These are phyloP conservation scores for Claviceps capensis DNA, from an alignment of 2,329 filamentous ascomycete species.

Conservation along the genomic window DNA sequence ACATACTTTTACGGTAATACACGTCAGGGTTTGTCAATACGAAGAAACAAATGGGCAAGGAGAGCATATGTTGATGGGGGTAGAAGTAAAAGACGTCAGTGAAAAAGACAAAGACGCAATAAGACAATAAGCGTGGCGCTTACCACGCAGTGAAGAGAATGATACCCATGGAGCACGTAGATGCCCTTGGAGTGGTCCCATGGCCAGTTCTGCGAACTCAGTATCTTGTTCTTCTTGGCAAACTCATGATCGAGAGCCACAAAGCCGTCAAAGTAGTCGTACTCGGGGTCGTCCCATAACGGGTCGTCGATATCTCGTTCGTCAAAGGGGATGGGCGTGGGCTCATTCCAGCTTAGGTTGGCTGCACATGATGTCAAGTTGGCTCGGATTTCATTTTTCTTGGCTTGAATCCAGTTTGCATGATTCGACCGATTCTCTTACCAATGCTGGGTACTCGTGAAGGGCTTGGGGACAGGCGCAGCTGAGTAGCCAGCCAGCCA, in stretches of 20 bases:
- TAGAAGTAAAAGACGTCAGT: background rate
- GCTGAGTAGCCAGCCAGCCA: background rate
- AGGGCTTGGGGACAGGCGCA: background rate
- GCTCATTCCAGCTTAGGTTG: background rate
- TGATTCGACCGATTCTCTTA: background rate
- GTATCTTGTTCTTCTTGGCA: constrained; percentile 9
- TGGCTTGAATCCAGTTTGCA: background rate
- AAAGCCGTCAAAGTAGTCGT: background rate
- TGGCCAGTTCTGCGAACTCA: constrained; percentile 14
- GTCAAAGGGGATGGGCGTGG: constrained; percentile 1
- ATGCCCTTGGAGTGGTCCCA: constrained; percentile 17
- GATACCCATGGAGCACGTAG: constrained; percentile 16
- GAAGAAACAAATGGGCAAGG: too few species aligned
- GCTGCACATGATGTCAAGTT: background rate
- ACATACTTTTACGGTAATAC: background rate
- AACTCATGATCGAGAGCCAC: constrained; percentile 9
- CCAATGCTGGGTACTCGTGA: background rate
- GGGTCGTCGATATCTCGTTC: constrained; percentile 5
- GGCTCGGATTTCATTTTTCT: background rate
- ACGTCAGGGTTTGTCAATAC: background rate
- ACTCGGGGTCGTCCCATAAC: constrained; percentile 4
- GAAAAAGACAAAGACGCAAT: background rate
- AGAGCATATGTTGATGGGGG: background rate
- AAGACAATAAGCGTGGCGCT: background rate
- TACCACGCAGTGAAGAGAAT: constrained; percentile 17